Base-by-base conservation (phyloP, 2,329 filamentous ascomycete genomes). In the Alternaria postmessia region DNA sequence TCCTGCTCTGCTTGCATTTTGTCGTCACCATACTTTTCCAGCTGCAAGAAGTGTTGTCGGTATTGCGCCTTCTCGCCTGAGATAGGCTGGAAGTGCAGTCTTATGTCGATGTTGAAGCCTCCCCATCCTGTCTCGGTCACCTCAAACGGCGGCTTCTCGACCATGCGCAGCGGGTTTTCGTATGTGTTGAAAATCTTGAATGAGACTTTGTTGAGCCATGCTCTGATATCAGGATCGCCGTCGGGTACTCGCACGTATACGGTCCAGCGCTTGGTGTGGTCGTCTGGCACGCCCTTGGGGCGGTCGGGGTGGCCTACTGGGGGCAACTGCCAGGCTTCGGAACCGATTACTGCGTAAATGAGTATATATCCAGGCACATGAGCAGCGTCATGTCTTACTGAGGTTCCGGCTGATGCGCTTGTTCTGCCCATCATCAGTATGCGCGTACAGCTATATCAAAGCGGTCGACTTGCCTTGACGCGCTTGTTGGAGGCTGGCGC, bases 181-280 rank as follows among this genome's bases (percentile, higher is more conserved):
- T 97, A 98, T 9, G 94, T 97, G 79, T 98, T 94, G 84, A 97
- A 94, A 16, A 99, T 88, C 80, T 98, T 98, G 82, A 99, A 99
- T 78, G 97, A 94, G 1, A 99, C 94, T 72, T 96, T 94, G 59
- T 94, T 92, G 67, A 98, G 86, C 93, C 95, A 99, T 79, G 96
- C 95, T 28, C 92, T 93, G 67, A 98, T 91, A 75, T 97, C 92
- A 0, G 83, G 83, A 61, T 92, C 91, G 77, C 92, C 92, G 72
- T 96, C 93, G 54, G 97, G 85, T 47, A 94, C 93, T 75, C 91
- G 91, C 59, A 99, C 92, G 78, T 96, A 98, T 65, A 98, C 92
- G 73, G 91, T 89, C 95, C 95, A 99, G 64, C 91, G 92, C 83
- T 98, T 96, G 32, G 94, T 98, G 83, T 99, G 95, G 79, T 96